Conservation (phyloP, 495 filamentous ascomycete species). For the Neurospora cerealis region DNA sequence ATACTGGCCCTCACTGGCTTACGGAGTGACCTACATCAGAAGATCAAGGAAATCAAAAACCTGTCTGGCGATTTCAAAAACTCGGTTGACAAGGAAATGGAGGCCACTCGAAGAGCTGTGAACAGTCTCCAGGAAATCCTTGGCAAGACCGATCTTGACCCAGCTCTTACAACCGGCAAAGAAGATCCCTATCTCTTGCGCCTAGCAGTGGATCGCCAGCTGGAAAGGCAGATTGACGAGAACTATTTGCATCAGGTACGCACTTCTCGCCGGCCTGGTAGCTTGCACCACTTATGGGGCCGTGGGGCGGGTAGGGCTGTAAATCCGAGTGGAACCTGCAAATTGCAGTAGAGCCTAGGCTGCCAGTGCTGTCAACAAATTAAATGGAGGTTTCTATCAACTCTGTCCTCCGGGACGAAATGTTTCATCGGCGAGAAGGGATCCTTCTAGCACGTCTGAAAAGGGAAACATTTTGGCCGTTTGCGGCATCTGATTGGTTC, state of each 20-base stretch:
- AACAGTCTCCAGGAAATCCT: slow-evolving; percentile 72
- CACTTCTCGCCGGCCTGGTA: slow-evolving; percentile 22
- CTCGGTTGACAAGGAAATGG: slow-evolving; percentile 70
- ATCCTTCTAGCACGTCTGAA: too few relatives aligned
- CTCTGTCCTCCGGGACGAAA: too few relatives aligned
- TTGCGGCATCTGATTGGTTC: too few relatives aligned
- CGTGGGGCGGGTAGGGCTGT: too few relatives aligned
- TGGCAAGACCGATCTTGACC: slow-evolving; percentile 64
- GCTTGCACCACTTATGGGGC: too few relatives aligned
- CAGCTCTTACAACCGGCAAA: slow-evolving; percentile 65
- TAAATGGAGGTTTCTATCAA: too few relatives aligned
- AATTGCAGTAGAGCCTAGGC: too few relatives aligned
- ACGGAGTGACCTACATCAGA: slow-evolving; percentile 79
- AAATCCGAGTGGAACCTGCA: too few relatives aligned
- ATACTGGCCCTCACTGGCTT: slow-evolving; percentile 78
- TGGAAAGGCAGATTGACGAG: slow-evolving; percentile 89
- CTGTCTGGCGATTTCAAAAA: slow-evolving; percentile 93
- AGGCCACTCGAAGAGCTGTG: slow-evolving; percentile 58
- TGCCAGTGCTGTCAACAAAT: too few relatives aligned
- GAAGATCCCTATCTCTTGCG: slow-evolving; percentile 84
- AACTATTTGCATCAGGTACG: slow-evolving; percentile 87
- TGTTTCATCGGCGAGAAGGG: too few relatives aligned
- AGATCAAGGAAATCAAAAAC: slow-evolving; percentile 95
- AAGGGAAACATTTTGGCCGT: too few relatives aligned
- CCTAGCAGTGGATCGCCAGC: slow-evolving; percentile 73